Evolutionary conservation across 495 filamentous ascomycete genomes (phyloP).

Genomic region (Aspergillus mulundensis): DNA sequence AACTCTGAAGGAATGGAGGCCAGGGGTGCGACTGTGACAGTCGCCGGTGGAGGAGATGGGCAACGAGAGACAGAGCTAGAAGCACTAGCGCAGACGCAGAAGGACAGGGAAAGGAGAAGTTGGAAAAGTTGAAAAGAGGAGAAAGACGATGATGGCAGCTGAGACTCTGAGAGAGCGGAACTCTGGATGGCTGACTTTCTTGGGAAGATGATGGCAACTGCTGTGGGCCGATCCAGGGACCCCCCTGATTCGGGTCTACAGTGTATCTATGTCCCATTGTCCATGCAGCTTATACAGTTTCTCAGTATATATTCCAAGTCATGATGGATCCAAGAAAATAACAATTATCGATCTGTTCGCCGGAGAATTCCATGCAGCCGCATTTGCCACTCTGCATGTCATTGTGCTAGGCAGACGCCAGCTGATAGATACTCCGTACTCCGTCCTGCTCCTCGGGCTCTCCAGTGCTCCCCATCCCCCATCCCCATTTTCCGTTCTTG

Average conservation of each 20-base stretch:
- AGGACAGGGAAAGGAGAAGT: neutral
- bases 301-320: no score
- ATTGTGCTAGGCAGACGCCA: neutral
- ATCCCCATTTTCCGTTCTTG: constrained; percentile 1
- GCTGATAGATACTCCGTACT: no score
- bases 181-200: neutral
- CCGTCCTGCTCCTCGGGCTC: neutral
- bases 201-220: neutral
- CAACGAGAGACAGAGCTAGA: neutral
- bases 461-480: no score
- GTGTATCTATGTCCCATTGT: neutral
- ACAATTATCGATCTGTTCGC: neutral
- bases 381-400: constrained; percentile 1
- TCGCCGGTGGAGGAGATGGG: neutral
- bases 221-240: constrained; percentile 3
- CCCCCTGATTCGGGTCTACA: neutral
- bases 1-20: constrained; percentile 11
- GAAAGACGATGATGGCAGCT: neutral
- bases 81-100: neutral
- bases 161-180: neutral
- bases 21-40: constrained; percentile 2
- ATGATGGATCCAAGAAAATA: neutral
- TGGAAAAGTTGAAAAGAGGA: neutral
- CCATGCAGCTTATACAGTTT: neutral
- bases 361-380: neutral